Evolutionary conservation across 257 asterid genomes (phyloP).

Genomic region (Nicotiana tomentosiformis): DNA sequence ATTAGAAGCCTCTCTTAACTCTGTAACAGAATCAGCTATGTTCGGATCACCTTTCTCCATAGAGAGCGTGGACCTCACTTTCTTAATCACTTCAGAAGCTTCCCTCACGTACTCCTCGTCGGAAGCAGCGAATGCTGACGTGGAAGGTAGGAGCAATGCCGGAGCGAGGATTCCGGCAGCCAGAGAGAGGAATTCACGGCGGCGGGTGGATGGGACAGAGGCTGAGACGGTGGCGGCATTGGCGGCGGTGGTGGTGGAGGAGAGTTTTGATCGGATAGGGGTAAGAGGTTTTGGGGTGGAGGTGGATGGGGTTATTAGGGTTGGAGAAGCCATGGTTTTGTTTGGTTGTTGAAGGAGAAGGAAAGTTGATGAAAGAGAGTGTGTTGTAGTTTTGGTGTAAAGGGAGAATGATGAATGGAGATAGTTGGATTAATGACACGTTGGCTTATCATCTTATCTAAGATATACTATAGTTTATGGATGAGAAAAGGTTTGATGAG

Average conservation of each 20-base stretch:
- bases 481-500: not conserved
- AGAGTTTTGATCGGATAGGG: constrained; percentile 30
- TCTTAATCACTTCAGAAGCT: constrained; percentile 56
- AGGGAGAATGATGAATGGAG: constrained; percentile 18
- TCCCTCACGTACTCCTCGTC: constrained; percentile 81
- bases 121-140: constrained; percentile 41
- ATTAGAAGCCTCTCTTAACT: constrained; percentile 67
- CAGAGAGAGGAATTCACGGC: constrained; percentile 52
- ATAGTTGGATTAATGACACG: constrained; percentile 40
- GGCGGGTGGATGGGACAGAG: constrained; percentile 24
- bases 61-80: constrained; percentile 53
- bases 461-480: constrained; percentile 19
- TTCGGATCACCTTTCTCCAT: constrained; percentile 71
- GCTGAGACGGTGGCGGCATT: constrained; percentile 8
- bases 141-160: constrained; percentile 22
- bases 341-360: not conserved
- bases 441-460: constrained; percentile 81
- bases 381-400: not conserved
- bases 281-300: constrained; percentile 40
- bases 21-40: constrained; percentile 65
- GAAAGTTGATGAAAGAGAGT: not conserved
- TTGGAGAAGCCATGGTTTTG: constrained; percentile 57
- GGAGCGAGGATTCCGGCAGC: constrained; percentile 32
- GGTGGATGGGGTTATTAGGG: constrained; percentile 49
- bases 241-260: constrained; percentile 15